Percentiles rank a stretch among this genome's conserved stretches.
phyloP scores from a whole-genome alignment of 768 basidiomycete genomes.

The Tylopilus felleus region DNA sequence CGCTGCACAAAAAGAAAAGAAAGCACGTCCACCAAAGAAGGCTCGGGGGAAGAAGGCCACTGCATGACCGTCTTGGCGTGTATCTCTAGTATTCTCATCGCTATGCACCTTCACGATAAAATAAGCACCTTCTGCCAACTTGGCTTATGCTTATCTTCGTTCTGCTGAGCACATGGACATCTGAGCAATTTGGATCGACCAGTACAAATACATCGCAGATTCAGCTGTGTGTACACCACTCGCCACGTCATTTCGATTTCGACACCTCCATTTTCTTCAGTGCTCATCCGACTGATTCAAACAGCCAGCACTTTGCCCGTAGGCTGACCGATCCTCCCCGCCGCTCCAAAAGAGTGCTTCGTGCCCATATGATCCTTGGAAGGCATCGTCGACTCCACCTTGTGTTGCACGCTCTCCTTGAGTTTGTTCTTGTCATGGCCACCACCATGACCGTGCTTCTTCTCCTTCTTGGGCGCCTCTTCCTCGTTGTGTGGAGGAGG shows the following conservation, averaged over 20 bases:
- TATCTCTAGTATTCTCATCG: conserved; percentile 23
- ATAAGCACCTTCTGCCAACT: conserved; percentile 10
- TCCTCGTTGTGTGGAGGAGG: conserved; percentile 44
- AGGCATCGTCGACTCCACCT: conserved; percentile 47
- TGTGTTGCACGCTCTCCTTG: conserved; percentile 43
- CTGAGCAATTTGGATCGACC: conserved; percentile 5
- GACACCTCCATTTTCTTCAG: too few relatives aligned
- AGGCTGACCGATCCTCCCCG: conserved; percentile 57
- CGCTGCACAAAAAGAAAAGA: conserved; percentile 68
- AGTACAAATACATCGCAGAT: conserved; percentile 11
- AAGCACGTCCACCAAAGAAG: conserved; percentile 65
- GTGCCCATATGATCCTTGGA: conserved; percentile 39
- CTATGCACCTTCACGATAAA: conserved; percentile 23
- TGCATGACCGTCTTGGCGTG: conserved; percentile 22
- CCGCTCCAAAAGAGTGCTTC: conserved; percentile 40
- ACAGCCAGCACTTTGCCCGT: conserved; percentile 41
- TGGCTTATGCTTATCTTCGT: background rate
- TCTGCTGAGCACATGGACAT: background rate
- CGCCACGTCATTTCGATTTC: background rate
- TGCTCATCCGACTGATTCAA: conserved; percentile 23
- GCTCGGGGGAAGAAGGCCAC: conserved; percentile 61
- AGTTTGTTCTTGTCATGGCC: conserved; percentile 43
- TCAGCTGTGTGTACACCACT: conserved; percentile 8
- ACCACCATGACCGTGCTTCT: conserved; percentile 36
- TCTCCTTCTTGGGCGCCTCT: conserved; percentile 47